phyloP scores from a whole-genome alignment of 371 early-diverging fungal genomes.

The Zychaea mexicana region DNA sequence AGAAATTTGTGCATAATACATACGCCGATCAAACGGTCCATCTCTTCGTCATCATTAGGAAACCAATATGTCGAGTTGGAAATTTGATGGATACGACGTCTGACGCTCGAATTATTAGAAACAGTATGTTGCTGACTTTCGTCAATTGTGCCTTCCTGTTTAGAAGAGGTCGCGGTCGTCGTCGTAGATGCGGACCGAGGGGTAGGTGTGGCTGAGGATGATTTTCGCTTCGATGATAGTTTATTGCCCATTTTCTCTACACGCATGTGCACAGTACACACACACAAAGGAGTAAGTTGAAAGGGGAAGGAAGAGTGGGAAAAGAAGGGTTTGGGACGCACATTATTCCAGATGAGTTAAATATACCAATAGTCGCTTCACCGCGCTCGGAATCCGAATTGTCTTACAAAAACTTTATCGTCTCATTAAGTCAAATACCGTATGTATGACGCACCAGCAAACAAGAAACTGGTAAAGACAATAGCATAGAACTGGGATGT shows the following conservation, averaged over 20 bases:
- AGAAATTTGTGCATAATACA: neutral
- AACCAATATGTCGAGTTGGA: slow-evolving; percentile 40
- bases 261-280: neutral
- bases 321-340: too few species aligned
- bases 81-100: slow-evolving; percentile 15
- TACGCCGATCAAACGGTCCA: slow-evolving; percentile 41
- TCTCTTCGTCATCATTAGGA: slow-evolving; percentile 45
- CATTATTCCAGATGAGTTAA: neutral
- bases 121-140: neutral
- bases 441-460: neutral
- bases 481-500: too few species aligned
- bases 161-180: neutral
- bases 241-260: slow-evolving; percentile 11
- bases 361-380: neutral
- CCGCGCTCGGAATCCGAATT: neutral
- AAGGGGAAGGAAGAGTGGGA: neutral
- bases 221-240: slow-evolving; percentile 10
- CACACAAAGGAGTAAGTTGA: neutral
- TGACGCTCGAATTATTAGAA: neutral
- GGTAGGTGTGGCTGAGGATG: neutral
- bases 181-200: neutral
- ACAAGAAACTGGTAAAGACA: too few species aligned
- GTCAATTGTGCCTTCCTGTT: neutral
- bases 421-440: neutral
- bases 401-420: neutral